Percentiles rank a stretch among this genome's conserved stretches.
Evolutionary conservation across 2,329 filamentous ascomycete genomes (phyloP).

Genomic region (Colletotrichum sansevieriae): DNA sequence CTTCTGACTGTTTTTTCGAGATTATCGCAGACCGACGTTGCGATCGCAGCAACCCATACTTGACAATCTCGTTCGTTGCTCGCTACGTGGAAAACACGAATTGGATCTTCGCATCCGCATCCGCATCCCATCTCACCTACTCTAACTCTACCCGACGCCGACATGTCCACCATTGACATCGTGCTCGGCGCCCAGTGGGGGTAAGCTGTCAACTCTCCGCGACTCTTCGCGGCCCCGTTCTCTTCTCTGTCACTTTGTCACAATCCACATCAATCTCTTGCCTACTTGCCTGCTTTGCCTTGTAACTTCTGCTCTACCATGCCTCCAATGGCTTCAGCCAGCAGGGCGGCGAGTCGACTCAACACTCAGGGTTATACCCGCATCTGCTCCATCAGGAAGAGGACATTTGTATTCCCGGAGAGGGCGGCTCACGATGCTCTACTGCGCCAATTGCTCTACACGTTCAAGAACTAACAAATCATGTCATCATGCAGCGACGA

Average conservation of each 20-base stretch:
- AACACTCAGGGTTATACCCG: not conserved
- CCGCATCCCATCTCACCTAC: not conserved
- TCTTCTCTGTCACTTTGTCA: not conserved
- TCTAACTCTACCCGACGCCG: constrained; percentile 23
- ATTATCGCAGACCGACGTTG: constrained; percentile 42
- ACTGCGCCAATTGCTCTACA: constrained; percentile 23
- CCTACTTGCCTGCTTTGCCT: constrained; percentile 34
- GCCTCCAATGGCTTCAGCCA: constrained; percentile 15
- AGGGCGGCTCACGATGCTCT: constrained; percentile 1
- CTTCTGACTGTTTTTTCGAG: constrained; percentile 39
- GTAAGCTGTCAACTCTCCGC: constrained; percentile 46
- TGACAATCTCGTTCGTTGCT: constrained; percentile 38
- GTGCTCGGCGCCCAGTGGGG: constrained; percentile 56
- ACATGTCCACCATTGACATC: constrained; percentile 47
- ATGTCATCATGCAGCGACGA: constrained; percentile 49
- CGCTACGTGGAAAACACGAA: constrained; percentile 19
- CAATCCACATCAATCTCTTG: constrained; percentile 25
- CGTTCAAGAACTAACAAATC: constrained; percentile 25
- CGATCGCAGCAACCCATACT: constrained; percentile 41
- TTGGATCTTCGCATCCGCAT: not conserved
- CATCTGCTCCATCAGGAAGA: not conserved
- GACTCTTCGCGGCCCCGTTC: constrained; percentile 24
- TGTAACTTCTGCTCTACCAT: constrained; percentile 43
- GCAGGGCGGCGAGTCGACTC: constrained; percentile 9
- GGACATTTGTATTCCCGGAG: not conserved